These are phyloP conservation scores for Diaporthe destruens DNA, from an alignment of 2,329 filamentous ascomycete species.

Conservation along the genomic window DNA sequence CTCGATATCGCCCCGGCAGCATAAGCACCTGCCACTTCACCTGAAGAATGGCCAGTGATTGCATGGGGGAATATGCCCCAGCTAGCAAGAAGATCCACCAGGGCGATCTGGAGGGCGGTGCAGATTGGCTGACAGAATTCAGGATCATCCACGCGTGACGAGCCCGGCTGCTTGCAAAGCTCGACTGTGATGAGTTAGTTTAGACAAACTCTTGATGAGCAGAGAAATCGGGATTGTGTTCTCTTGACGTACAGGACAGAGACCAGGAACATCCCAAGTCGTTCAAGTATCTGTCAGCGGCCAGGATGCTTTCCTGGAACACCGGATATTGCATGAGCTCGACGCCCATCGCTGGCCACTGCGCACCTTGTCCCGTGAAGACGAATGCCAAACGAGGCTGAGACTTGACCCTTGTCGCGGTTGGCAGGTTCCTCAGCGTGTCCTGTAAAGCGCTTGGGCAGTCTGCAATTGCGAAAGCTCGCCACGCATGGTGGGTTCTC, in stretches of 20 bases:
- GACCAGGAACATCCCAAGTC: constrained; percentile 38
- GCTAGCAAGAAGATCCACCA: constrained; percentile 48
- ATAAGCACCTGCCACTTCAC: constrained; percentile 52
- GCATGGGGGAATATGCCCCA: constrained; percentile 45
- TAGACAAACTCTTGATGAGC: background rate
- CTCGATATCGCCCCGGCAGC: constrained; percentile 45
- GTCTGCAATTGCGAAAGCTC: constrained; percentile 30
- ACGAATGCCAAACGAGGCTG: constrained; percentile 39
- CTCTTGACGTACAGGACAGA: constrained; percentile 29
- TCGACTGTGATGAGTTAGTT: constrained; percentile 21
- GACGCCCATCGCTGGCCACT: constrained; percentile 45
- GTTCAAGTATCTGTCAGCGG: constrained; percentile 38
- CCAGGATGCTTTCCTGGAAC: constrained; percentile 38
- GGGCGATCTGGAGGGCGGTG: constrained; percentile 49
- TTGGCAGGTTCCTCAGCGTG: constrained; percentile 1
- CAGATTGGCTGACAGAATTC: constrained; percentile 48
- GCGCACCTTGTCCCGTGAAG: constrained; percentile 44
- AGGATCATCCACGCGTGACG: constrained; percentile 37
- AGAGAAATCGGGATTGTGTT: background rate
- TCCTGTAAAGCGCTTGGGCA: constrained; percentile 1
- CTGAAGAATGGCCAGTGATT: constrained; percentile 52
- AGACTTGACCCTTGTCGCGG: constrained; percentile 21
- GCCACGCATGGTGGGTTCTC: constrained; percentile 34
- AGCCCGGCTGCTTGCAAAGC: constrained; percentile 27
- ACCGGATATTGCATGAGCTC: constrained; percentile 41